Evolutionary conservation across 208 protist genomes (phyloP).

Genomic region (Tritrichomonas foetus): DNA sequence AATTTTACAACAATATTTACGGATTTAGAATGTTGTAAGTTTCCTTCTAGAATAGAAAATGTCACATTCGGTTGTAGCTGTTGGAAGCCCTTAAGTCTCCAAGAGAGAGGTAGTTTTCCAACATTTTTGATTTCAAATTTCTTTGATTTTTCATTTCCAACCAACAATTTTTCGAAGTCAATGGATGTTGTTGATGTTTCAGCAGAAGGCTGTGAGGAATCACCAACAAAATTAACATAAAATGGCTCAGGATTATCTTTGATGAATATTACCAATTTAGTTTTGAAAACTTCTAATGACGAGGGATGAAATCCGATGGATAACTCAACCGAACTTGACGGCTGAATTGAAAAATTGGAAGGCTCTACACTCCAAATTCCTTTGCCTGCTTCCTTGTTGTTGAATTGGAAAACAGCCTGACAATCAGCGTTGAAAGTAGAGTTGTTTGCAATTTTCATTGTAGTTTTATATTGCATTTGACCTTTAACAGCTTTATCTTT

Average conservation of each 20-base stretch:
- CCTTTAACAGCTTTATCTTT: background rate
- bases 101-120: background rate
- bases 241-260: conserved; percentile 38
- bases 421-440: too few relatives aligned
- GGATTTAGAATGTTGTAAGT: background rate
- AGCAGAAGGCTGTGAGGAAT: background rate
- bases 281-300: background rate
- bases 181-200: background rate
- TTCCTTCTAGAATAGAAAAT: background rate
- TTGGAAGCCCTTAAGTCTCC: background rate
- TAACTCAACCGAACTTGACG: background rate
- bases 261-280: background rate
- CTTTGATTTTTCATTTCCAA: background rate
- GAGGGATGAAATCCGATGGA: background rate
- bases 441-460: too few relatives aligned
- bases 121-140: conserved; percentile 14
- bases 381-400: too few relatives aligned
- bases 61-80: background rate
- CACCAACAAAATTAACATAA: background rate
- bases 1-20: background rate
- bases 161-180: background rate
- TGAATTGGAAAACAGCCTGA: too few relatives aligned
- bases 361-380: too few relatives aligned
- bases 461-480: too few relatives aligned
- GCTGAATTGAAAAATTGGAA: too few relatives aligned